Evolutionary conservation across 352 stramenopile species (phyloP), one percentile per base, ranked within the genome.

Genomic region (Phytophthora fragariae): DNA sequence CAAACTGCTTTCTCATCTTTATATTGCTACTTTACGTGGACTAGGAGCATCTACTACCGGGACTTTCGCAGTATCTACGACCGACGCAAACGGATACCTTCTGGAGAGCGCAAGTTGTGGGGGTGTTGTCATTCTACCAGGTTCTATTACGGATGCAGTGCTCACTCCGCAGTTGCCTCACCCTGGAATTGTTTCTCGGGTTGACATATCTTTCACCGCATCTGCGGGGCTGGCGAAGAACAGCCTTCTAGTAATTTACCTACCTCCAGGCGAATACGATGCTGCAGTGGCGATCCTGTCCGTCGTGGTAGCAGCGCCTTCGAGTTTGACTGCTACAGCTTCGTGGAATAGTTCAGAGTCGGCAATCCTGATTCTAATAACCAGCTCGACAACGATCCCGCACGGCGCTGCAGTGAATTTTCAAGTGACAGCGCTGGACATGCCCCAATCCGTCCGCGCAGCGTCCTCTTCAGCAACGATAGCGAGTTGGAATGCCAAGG

Each of bases 151-250:
- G 1, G 58, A 81, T 27, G 83, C 83, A 9, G 47, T 58, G 1
- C 63, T 92, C 21, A 65, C 54, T 8, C 65, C 79, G 11, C 53
- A 73, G 1, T 73, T 78, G 8, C 57, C 83, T 3, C 80, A 90
- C 21, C 83, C 83, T 33, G 85, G 82, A 3, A 83, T 91, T 21
- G 62, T 59, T 37, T 87, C 83, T 9, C 65, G 64, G 15, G 75
- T 85, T 31, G 65, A 77, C 24, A 62, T 92, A 14, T 79, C 75
- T 0, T 91, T 91, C 55, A 85, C 78, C 14, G 79, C 82, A 2
- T 85, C 85, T 17, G 84, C 83, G 3, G 76, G 74, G 0, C 72
- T 92, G 1, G 63, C 68, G 0, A 56, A 75, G 27, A 60, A 82
- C n/a, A 85, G 77, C 21, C 66, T 81, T 17, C 44, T 91, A 2